These are phyloP conservation scores for Yamadazyma blattariae DNA, from an alignment of 1,139 yeast genomes.

Conservation along the genomic window DNA sequence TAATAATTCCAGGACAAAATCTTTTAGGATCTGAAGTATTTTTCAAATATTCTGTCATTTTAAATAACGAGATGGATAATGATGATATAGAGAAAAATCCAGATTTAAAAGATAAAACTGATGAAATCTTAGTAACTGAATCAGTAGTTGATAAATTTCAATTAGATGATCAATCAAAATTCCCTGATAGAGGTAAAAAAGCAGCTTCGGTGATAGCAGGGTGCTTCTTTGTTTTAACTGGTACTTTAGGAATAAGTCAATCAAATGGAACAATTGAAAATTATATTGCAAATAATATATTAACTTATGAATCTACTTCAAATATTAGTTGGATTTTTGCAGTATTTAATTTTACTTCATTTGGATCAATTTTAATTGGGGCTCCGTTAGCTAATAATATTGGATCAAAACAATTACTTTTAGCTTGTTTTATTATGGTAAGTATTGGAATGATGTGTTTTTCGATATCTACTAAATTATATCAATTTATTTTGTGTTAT, in stretches of 20 bases:
- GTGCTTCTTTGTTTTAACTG: slow-evolving; percentile 24
- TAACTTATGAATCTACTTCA: slow-evolving; percentile 17
- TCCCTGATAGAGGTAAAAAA: slow-evolving; percentile 25
- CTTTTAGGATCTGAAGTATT: too few species aligned
- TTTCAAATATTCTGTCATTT: too few species aligned
- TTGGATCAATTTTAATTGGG: slow-evolving; percentile 21
- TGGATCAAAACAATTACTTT: slow-evolving; percentile 20
- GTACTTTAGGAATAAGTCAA: slow-evolving; percentile 26
- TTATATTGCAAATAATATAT: slow-evolving; percentile 19
- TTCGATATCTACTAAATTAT: slow-evolving; percentile 19
- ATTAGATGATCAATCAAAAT: slow-evolving; percentile 5
- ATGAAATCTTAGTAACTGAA: background rate
- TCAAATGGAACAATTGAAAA: slow-evolving; percentile 25
- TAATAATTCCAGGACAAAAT: too few species aligned
- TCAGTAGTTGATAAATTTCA: background rate
- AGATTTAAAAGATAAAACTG: background rate
- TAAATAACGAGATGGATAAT: too few species aligned
- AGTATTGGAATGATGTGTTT: slow-evolving; percentile 23
- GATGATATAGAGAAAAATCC: too few species aligned
- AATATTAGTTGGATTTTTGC: slow-evolving; percentile 30
- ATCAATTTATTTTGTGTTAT: slow-evolving; percentile 26
- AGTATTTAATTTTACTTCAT: slow-evolving; percentile 22
- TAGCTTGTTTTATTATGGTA: slow-evolving; percentile 16
- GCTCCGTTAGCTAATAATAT: slow-evolving; percentile 29
- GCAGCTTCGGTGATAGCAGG: slow-evolving; percentile 22